Base-by-base conservation (phyloP, 2,329 filamentous ascomycete species). In the Aspergillus candidus region DNA sequence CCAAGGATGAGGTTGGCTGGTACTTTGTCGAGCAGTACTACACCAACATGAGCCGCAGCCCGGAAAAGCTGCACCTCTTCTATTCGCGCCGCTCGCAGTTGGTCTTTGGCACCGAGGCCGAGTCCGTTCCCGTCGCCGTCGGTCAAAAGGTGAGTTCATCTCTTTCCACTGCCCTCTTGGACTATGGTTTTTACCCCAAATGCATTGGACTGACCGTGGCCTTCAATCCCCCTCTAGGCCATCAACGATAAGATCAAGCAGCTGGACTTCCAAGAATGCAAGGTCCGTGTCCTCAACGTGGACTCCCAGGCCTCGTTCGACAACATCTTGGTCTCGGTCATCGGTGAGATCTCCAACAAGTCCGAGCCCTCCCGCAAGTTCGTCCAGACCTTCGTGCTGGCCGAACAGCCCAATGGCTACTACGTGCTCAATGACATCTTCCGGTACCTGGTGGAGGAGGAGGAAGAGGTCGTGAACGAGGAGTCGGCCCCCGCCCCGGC, bases 11-110 rank as follows among this genome's bases (percentile, higher is more conserved):
- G 74, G 89, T 98, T 56, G 93, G 89, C 70, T 98, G 93, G 93
- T 97, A 91, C 74, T 98, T 98, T 59, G 93, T 98, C 47, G 90
- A 97, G 79, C 89, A 95, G 71, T 98, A 96, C 77, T 98, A 98
- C 74, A 97, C 88, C 58, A 98, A 89, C 50, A 74, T 98, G 63
- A 96, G 90, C 81, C 90, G 91, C 72, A 86, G 76, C 55, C 90
- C 93, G 15, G 89, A 95, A 65, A 94, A 93, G 72, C 86, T 98
- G 60, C 91, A 82, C 69, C 82, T 97, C 42, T 98, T 96, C 77
- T 97, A 97, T 73, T 86, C 88, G 73, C 95, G 95, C 72, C 84
- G 83, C 54, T 97, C 93, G 44, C 90, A 96, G 71, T 91, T 95
- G 61, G 89, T 97, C 50, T 93, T 86, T 56, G 93, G 93, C 42